These are phyloP conservation scores for Aspergillus bridgeri DNA, from an alignment of 495 filamentous ascomycete genomes.

Conservation along the genomic window DNA sequence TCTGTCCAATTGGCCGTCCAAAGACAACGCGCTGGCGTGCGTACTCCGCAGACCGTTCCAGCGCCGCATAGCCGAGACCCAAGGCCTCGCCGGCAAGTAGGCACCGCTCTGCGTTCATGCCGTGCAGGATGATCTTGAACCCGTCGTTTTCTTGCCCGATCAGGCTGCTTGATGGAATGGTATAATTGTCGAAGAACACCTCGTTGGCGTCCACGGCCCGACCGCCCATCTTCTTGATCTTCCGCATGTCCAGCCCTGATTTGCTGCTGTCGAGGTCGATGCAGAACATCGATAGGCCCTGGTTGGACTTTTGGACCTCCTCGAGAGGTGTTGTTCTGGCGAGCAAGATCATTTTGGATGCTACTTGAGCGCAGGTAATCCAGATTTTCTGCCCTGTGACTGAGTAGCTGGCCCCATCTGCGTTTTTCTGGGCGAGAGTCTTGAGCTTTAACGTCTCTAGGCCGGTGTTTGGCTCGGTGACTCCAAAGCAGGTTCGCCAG, in stretches of 20 bases:
- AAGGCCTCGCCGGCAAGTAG: conserved; percentile 74
- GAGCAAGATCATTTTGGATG: conserved; percentile 72
- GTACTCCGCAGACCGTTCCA: conserved; percentile 62
- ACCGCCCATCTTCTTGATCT: conserved; percentile 80
- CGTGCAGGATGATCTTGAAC: conserved; percentile 75
- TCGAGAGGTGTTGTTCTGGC: conserved; percentile 69
- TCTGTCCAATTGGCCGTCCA: conserved; percentile 66
- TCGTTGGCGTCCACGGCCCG: conserved; percentile 79
- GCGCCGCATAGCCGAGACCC: conserved; percentile 70
- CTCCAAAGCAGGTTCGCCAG: conserved; percentile 70
- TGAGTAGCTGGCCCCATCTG: conserved; percentile 50
- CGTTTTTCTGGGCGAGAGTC: conserved; percentile 52
- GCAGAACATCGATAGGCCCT: conserved; percentile 74
- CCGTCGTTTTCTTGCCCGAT: conserved; percentile 69
- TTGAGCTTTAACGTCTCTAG: conserved; percentile 68
- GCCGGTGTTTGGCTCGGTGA: conserved; percentile 64
- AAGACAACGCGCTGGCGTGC: conserved; percentile 68
- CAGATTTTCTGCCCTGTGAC: conserved; percentile 78
- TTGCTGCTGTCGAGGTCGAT: conserved; percentile 62
- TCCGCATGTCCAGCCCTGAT: conserved; percentile 57
- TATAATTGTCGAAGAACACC: conserved; percentile 76
- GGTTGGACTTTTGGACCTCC: conserved; percentile 59
- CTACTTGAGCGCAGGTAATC: conserved; percentile 78
- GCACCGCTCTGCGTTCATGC: conserved; percentile 81
- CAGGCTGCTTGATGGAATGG: conserved; percentile 54